These are phyloP conservation scores for Pseudogymnoascus sp. DNA, from an alignment of 2,329 filamentous ascomycete species.

Conservation along the genomic window DNA sequence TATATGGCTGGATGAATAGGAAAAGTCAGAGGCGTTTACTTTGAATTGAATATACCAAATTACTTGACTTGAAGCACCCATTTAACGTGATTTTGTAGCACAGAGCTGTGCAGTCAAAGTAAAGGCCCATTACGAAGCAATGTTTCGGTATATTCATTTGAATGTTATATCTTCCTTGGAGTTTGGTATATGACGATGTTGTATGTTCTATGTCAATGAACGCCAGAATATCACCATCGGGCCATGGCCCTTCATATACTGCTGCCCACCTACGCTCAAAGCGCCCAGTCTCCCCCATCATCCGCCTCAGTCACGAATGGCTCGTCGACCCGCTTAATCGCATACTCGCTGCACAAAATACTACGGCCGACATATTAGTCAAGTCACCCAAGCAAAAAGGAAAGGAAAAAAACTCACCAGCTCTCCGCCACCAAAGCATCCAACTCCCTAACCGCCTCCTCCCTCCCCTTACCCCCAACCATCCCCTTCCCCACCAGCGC, in stretches of 20 bases:
- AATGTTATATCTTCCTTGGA: background rate
- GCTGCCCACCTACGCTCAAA: constrained; percentile 35
- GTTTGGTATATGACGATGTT: background rate
- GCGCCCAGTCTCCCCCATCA: constrained; percentile 71
- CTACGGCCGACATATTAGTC: constrained; percentile 39
- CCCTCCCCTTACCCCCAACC: constrained; percentile 62
- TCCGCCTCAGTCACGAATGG: constrained; percentile 75
- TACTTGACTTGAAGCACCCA: background rate
- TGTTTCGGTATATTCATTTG: background rate
- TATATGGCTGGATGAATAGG: background rate
- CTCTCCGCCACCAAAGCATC: constrained; percentile 85
- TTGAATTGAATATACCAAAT: constrained; percentile 9
- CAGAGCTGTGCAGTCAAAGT: background rate
- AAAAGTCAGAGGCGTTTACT: constrained; percentile 6
- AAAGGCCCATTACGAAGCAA: background rate
- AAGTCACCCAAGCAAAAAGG: constrained; percentile 4
- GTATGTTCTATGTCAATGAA: background rate
- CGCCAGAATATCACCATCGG: background rate
- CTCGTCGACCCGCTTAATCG: constrained; percentile 89
- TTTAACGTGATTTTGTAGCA: background rate
- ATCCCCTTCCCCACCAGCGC: constrained; percentile 71
- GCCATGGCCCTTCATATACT: background rate
- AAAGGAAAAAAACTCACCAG: constrained; percentile 54
- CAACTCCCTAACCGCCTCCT: constrained; percentile 78
- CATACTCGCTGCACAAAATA: constrained; percentile 89